These are phyloP conservation scores for Discostella stelligera DNA, from an alignment of 352 stramenopile species.

Conservation along the genomic window DNA sequence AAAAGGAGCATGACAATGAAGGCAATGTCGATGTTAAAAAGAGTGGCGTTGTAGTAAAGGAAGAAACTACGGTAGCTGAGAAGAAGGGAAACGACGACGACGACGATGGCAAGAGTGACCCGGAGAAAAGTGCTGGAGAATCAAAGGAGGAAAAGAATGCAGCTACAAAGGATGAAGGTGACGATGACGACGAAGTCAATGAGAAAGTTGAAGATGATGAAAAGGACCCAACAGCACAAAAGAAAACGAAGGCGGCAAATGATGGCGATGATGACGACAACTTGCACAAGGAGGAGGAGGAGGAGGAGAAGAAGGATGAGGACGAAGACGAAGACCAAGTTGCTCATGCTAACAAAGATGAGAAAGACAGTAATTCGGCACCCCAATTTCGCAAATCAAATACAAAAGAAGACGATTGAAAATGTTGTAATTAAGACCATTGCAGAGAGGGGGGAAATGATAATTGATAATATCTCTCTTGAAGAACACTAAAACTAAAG, in stretches of 20 bases:
- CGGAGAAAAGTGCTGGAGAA: neutral
- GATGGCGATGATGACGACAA: neutral
- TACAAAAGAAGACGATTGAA: neutral
- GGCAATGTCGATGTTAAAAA: slow-evolving; percentile 6
- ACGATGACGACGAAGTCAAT: neutral
- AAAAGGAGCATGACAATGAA: neutral
- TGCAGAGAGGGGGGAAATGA: too few relatives aligned
- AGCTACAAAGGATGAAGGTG: neutral
- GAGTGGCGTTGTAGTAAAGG: neutral
- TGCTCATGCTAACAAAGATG: too few relatives aligned
- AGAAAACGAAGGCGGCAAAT: neutral
- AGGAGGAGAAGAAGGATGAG: neutral
- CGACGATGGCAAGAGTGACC: neutral
- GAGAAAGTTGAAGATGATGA: neutral
- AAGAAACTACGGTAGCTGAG: slow-evolving; percentile 3
- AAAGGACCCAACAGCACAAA: too few relatives aligned
- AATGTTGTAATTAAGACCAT: too few relatives aligned
- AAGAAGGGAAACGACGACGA: neutral
- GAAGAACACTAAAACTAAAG: too few relatives aligned
- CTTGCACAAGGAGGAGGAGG: neutral
- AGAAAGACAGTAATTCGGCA: neutral
- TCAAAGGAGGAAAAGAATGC: neutral
- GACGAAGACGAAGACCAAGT: neutral
- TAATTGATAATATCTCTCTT: too few relatives aligned
- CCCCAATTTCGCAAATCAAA: neutral